Base-by-base conservation (phyloP, 2,329 filamentous ascomycete species). In the Sclerotinia borealis region DNA sequence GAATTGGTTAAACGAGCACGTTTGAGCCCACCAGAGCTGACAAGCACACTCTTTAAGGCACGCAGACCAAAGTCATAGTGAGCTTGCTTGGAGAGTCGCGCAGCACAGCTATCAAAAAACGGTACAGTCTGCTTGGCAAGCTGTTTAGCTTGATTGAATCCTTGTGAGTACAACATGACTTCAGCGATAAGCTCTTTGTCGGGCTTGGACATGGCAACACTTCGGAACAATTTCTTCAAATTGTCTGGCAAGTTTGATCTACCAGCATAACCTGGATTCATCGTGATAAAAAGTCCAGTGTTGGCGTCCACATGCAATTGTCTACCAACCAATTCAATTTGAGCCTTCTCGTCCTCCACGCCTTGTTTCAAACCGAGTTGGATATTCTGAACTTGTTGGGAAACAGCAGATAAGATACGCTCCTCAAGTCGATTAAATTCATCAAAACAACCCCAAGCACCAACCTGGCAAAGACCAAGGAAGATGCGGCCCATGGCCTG, bases 401-500 rank as follows among this genome's bases (percentile, higher is more conserved):
- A 99, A 19, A 99, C 96, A 22, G 95, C 95, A 50, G 96, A 99
- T 66, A 99, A 78, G 65, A 99, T 99, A 68, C 95, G 88, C 79
- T 99, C 95, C 73, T 99, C 95, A 25, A 99, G 82, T 83, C 95
- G 91, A 78, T 99, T 99, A 82, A 99, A 99, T 80, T 99, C 95
- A 74, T 99, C 95, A 77, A 99, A 99, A 80, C 95, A 99, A 72
- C 96, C 96, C 95, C 95, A 99, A 5, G 95, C 95, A 75, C 95
- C 95, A 54, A 99, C 95, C 76, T 99, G 95, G 76, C 96, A 99
- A 67, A 99, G 96, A 83, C 95, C 95, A 41, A 99, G 83, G 84
- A 99, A 99, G 71, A 99, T 99, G 70, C 95, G 91, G 17, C 96
- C 96, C 95, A 99, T 99, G 58, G 95, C 95, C 74, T 99, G 95